Conservation (phyloP, 257 asterid species). For the Gynochthodes officinalis region DNA sequence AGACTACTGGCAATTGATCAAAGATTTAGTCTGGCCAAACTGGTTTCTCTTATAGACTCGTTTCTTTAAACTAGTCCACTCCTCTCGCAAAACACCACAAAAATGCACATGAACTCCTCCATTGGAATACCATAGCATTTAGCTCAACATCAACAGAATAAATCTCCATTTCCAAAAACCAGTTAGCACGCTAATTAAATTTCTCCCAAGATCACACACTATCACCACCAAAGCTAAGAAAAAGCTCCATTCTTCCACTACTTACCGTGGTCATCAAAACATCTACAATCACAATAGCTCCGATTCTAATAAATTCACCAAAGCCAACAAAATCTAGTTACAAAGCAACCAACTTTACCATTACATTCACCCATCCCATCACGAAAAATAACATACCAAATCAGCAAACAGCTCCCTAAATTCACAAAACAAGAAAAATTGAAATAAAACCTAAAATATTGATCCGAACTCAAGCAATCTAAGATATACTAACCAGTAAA, state of each 20-base stretch:
- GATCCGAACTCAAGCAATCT: not conserved
- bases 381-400: not conserved
- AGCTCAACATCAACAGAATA: not conserved
- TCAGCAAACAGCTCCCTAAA: not conserved
- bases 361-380: not conserved
- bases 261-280: not conserved
- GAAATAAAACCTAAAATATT: not conserved
- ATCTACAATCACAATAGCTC: not conserved
- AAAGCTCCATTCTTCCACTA: not conserved
- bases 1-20: not conserved
- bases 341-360: conserved; percentile 8
- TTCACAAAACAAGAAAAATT: not conserved
- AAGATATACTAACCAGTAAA: conserved; percentile 61
- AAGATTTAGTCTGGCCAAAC: not conserved
- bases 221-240: not conserved
- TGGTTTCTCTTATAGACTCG: not conserved
- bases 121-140: not conserved
- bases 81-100: not conserved
- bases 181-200: not conserved
- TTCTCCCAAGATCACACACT: not conserved
- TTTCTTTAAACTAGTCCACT: not conserved
- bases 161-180: not conserved
- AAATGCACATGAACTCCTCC: not conserved
- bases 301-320: not conserved
- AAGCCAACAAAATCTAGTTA: not conserved